Evolutionary conservation across 108 stramenopile genomes (phyloP), one percentile per base, ranked within the genome.

Genomic region (Pseudonitzschia pungens): DNA sequence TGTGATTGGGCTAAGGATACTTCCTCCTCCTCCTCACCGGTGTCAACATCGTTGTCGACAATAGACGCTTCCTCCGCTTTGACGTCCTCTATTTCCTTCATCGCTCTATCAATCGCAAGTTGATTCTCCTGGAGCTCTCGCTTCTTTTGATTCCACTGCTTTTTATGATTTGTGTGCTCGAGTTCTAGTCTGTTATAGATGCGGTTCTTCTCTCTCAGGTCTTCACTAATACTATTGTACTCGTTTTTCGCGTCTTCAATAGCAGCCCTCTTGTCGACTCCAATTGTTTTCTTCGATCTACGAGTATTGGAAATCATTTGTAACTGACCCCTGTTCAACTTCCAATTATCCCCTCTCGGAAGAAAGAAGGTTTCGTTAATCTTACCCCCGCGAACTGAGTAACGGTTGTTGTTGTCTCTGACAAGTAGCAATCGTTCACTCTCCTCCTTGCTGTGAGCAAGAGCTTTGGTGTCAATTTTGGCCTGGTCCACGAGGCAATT

Each of bases 341-440:
- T 75, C 93, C 93, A 94, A 26, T 79, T 77, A 71, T 91, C 93
- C 44, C 89, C 93, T 10, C 69, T 77, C 18, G 93, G 93, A 12
- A 90, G 52, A 48, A 82, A 92, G 68, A 66, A 89, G 16, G 89
- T 90, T 55, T 86, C 77, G 57, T 88, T 84, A 63, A 91, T 81
- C n/a, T 77, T 84, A 14, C 73, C 72, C 24, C 84, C 86, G 42
- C 81, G 80, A 48, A 93, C 85, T 20, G 77, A 54, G 26, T 73
- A 36, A 26, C 65, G 77, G 1, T 87, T 89, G 28, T 53, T 43
- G 56, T 78, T 82, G 42, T 86, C 78, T n/a, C 31, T 52, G 21
- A 50, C 43, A 36, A 90, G 75, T 11, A 94, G 83, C 12, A 72
- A 70, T 4, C 57, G 18, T 77, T 90, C 86, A 76, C 86, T 83